Evolutionary conservation across 164 flowering plant species (phyloP), one percentile per base, ranked within the genome.

Genomic region (Houttuynia cordata): DNA sequence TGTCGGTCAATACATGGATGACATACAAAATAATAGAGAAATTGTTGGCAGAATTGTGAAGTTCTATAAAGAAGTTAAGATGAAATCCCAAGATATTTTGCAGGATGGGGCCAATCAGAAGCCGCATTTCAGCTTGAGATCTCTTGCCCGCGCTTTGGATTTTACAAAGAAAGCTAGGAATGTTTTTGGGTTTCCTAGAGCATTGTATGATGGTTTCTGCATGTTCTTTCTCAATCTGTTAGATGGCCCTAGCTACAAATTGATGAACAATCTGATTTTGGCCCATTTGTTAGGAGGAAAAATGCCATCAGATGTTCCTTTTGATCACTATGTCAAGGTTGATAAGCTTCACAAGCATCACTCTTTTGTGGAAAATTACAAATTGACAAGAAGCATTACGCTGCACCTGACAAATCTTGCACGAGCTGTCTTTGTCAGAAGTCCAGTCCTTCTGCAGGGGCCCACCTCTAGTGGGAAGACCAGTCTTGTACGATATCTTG

Each of bases 381-480:
- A 86, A 51, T 53, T 81, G 57, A 94, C 99, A 4, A 64, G 57
- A 66, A 90, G 85, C 67, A 87, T 94, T 0, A 69, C 63, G 63
- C 80, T 78, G 67, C 91, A 91, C 68, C 80, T 94, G 41, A 73
- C 71, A 51, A 83, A 79, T 68, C 75, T 94, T 70, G 79, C 89
- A 14, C 84, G 93, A 59, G 95, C 97, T 30, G 63, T 81, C 64
- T 80, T 80, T 57, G 76, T 91, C 39, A 81, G 79, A 67, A 82
- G 78, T 70, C 99, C 99, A 34, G 96, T 94, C 64, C 93, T 94
- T 40, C 64, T 94, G 66, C 99, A 94, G 76, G 99, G 99, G 10
- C 99, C 99, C 6, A 94, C 99, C 7, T 94, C 99, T 58, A 94
- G 99, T 80, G 99, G 99, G 51, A 94, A 94, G 72, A 94, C 99